Conservation (phyloP, 345 rosid species). For the Cardiospermum halicacabum region DNA sequence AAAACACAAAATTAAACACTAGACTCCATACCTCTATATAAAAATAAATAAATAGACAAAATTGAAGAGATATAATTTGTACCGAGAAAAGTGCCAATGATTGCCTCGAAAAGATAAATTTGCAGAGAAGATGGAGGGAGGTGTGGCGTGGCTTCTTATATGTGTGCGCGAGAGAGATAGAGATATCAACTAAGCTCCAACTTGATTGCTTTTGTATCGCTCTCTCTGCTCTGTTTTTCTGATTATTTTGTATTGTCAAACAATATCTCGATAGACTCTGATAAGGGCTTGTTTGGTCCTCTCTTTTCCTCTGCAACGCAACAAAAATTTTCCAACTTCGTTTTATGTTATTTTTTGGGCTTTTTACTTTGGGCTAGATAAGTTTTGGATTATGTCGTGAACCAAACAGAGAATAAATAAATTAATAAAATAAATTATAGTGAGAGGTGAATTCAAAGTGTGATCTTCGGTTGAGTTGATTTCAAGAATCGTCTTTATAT, state of each 20-base stretch:
- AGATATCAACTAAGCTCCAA: too few relatives aligned
- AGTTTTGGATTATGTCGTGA: too few relatives aligned
- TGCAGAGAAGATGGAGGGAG: not conserved
- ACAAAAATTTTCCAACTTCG: constrained; percentile 18
- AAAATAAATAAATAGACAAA: not conserved
- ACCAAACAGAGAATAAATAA: not conserved
- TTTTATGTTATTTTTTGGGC: not conserved
- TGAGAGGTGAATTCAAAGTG: not conserved
- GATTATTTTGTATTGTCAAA: not conserved
- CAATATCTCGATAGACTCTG: constrained; percentile 33
- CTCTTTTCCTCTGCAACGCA: constrained; percentile 27
- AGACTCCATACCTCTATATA: not conserved
- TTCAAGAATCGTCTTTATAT: not conserved
- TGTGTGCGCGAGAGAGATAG: too few relatives aligned
- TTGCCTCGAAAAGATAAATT: constrained; percentile 36
- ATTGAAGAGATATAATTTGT: constrained; percentile 3
- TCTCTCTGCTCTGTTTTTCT: not conserved
- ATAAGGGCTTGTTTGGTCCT: constrained; percentile 69
- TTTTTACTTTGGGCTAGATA: not conserved
- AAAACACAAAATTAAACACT: not conserved
- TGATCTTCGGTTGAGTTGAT: not conserved
- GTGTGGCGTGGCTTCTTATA: not conserved
- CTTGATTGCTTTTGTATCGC: not conserved
- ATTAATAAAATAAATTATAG: too few relatives aligned
- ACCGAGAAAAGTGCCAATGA: constrained; percentile 38